phyloP scores from a whole-genome alignment of 164 flowering plant species.

The Brasenia schreberi region DNA sequence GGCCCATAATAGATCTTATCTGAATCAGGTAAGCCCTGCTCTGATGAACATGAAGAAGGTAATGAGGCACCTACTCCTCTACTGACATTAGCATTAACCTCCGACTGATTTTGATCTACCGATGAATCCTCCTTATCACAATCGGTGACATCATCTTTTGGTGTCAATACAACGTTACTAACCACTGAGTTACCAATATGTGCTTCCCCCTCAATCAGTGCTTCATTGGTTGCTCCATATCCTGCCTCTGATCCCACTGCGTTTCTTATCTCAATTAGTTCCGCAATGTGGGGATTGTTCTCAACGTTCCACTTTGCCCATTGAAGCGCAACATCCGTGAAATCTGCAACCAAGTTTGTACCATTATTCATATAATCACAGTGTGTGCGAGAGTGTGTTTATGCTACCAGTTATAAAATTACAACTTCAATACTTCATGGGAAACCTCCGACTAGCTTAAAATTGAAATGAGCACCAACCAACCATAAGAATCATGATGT shows the following conservation, averaged over 20 bases:
- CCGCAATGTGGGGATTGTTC: conserved; percentile 58
- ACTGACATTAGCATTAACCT: neutral
- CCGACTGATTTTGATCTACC: neutral
- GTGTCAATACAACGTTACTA: conserved; percentile 5
- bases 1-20: conserved; percentile 27
- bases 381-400: too few species aligned
- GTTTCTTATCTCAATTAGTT: conserved; percentile 70
- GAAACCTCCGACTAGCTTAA: too few species aligned
- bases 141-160: neutral
- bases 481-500: too few species aligned
- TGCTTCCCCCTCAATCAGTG: conserved; percentile 1
- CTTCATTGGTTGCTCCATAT: neutral
- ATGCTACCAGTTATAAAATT: too few species aligned
- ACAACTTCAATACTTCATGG: too few species aligned
- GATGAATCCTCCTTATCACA: neutral
- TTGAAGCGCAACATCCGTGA: conserved; percentile 79
- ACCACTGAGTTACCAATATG: neutral
- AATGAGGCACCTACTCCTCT: neutral
- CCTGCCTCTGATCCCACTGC: conserved; percentile 11
- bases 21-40: neutral
- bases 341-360: conserved; percentile 45
- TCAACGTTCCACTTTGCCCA: conserved; percentile 82
- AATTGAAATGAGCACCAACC: too few species aligned
- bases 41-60: conserved; percentile 2
- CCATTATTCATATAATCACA: too few species aligned